phyloP scores from a whole-genome alignment of 805 yeast species.

The Teunomyces cretensis region DNA sequence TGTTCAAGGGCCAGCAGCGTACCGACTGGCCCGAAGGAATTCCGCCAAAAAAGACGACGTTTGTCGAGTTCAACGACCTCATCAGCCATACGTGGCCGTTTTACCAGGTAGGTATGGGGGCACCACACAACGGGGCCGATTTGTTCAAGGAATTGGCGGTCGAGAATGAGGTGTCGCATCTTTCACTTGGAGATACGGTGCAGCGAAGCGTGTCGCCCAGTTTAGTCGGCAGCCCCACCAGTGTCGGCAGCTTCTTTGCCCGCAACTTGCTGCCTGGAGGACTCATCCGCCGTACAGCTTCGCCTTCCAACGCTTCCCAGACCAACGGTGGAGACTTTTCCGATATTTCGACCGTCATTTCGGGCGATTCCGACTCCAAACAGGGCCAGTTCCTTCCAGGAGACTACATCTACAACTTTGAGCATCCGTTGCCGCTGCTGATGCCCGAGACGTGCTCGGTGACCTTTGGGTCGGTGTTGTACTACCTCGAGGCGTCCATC shows the following conservation, averaged over 20 bases:
- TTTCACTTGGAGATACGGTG: constrained; percentile 31
- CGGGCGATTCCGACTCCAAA: constrained; percentile 19
- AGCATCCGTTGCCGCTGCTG: constrained; percentile 78
- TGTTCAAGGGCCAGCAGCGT: constrained; percentile 65
- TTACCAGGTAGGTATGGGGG: constrained; percentile 38
- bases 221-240: background rate
- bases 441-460: constrained; percentile 78
- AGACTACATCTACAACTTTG: constrained; percentile 90
- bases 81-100: constrained; percentile 91
- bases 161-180: constrained; percentile 34
- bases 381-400: constrained; percentile 68
- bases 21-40: constrained; percentile 99
- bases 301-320: constrained; percentile 29
- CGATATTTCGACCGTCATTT: constrained; percentile 24
- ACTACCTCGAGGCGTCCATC: constrained; percentile 65
- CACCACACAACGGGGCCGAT: constrained; percentile 49
- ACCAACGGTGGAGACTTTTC: constrained; percentile 9
- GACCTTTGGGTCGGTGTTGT: constrained; percentile 78
- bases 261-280: constrained; percentile 26
- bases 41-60: constrained; percentile 78
- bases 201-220: constrained; percentile 17
- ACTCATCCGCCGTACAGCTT: constrained; percentile 26
- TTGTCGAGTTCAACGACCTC: constrained; percentile 61
- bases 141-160: constrained; percentile 31
- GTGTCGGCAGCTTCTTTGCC: constrained; percentile 21